phyloP scores from a whole-genome alignment of 1,139 yeast genomes.

The Hemisphaericaspora lyxosophila region DNA sequence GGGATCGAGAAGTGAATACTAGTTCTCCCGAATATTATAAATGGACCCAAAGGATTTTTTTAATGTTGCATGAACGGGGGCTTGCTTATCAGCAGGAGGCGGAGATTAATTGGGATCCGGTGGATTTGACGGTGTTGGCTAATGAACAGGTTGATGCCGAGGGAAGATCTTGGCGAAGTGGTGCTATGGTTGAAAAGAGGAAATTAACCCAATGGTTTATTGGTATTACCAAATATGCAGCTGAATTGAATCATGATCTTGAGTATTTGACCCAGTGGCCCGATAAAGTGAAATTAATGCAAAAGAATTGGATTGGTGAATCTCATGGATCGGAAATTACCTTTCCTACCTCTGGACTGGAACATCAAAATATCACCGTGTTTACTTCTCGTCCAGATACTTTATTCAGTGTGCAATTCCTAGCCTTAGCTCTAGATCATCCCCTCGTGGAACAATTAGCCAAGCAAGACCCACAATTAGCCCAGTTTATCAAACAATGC shows the following conservation, averaged over 20 bases:
- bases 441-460: constrained; percentile 49
- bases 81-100: constrained; percentile 84
- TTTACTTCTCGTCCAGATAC: constrained; percentile 94
- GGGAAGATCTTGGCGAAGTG: constrained; percentile 95
- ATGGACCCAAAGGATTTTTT: constrained; percentile 87
- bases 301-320: constrained; percentile 88
- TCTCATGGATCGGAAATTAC: constrained; percentile 74
- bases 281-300: constrained; percentile 83
- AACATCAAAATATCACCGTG: constrained; percentile 38
- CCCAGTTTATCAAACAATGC: constrained; percentile 42
- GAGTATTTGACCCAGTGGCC: constrained; percentile 75
- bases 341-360: constrained; percentile 32
- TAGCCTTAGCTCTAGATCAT: constrained; percentile 76
- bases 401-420: constrained; percentile 72
- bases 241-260: constrained; percentile 63
- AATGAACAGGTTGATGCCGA: constrained; percentile 93
- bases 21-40: constrained; percentile 85
- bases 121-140: constrained; percentile 90
- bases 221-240: constrained; percentile 80
- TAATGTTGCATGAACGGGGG: constrained; percentile 69
- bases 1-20: constrained; percentile 90
- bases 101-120: constrained; percentile 96
- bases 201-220: constrained; percentile 89
- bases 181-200: constrained; percentile 85
- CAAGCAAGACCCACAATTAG: constrained; percentile 37